phyloP scores from a whole-genome alignment of 768 basidiomycete genomes.

The Collybia sordida region DNA sequence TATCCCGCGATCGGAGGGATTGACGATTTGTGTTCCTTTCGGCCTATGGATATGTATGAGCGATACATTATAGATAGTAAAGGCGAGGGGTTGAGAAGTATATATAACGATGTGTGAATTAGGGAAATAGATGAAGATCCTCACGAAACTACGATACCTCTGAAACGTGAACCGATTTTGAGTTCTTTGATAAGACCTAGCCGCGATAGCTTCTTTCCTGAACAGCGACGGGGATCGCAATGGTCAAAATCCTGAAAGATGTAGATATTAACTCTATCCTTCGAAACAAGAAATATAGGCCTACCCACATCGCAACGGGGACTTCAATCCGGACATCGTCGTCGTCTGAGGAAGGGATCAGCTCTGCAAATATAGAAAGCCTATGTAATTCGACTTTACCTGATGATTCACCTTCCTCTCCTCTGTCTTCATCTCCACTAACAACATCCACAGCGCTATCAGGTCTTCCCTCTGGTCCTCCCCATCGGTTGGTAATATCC shows the following conservation, averaged over 20 bases:
- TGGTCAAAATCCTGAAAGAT: conserved; percentile 86
- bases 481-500: conserved; percentile 5
- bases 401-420: conserved; percentile 26
- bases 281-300: conserved; percentile 30
- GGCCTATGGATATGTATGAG: conserved; percentile 50
- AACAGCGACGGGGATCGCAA: conserved; percentile 83
- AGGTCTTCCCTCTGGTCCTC: conserved; percentile 42
- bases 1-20: conserved; percentile 82
- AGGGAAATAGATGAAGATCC: conserved; percentile 24
- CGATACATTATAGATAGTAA: background rate
- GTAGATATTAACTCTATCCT: too few species aligned
- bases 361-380: background rate
- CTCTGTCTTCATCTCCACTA: conserved; percentile 35
- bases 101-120: background rate
- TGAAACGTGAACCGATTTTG: conserved; percentile 80
- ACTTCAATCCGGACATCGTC: conserved; percentile 48
- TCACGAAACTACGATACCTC: conserved; percentile 93
- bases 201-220: conserved; percentile 88
- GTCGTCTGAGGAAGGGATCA: conserved; percentile 13
- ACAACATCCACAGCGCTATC: conserved; percentile 57
- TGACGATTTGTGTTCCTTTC: conserved; percentile 75
- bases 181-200: conserved; percentile 84
- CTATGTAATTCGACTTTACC: conserved; percentile 11
- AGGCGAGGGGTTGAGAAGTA: conserved; percentile 3
- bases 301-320: conserved; percentile 95